Conservation (phyloP, 257 asterid genomes). For the Solanum ossicruentum region DNA sequence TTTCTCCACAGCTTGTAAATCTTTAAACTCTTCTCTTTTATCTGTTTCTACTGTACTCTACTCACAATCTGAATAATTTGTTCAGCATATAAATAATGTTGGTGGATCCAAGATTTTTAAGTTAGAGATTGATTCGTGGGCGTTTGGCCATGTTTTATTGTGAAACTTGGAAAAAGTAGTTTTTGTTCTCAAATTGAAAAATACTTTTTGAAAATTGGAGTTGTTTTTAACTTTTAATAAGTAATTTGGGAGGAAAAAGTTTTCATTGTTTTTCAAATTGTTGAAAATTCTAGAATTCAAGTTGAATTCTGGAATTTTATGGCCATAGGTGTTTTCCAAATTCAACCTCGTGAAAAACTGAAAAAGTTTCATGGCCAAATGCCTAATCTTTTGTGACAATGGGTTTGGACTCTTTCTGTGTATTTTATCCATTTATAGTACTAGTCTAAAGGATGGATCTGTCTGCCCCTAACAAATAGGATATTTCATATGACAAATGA, state of each 20-base stretch:
- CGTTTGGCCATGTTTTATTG: too few relatives aligned
- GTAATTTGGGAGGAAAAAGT: too few relatives aligned
- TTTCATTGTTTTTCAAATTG: too few relatives aligned
- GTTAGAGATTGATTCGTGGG: neutral
- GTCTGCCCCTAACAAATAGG: neutral
- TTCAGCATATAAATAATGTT: neutral
- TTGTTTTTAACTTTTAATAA: too few relatives aligned
- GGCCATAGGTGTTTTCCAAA: too few relatives aligned
- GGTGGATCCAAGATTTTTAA: neutral
- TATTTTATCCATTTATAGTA: neutral
- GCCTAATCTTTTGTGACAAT: neutral
- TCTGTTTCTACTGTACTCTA: neutral
- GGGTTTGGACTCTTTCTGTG: neutral
- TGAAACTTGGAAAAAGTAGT: too few relatives aligned
- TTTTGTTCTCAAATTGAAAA: too few relatives aligned
- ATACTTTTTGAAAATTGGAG: too few relatives aligned
- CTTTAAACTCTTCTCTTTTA: neutral
- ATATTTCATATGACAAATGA: neutral
- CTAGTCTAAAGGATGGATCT: neutral
- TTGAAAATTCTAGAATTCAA: too few relatives aligned
- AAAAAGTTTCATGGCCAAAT: too few relatives aligned
- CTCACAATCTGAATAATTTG: neutral
- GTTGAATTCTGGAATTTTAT: too few relatives aligned
- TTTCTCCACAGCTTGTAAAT: constrained; percentile 26
- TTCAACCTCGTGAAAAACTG: too few relatives aligned